Evolutionary conservation across 768 basidiomycete genomes (phyloP).

Genomic region (Dentipellis sp.): DNA sequence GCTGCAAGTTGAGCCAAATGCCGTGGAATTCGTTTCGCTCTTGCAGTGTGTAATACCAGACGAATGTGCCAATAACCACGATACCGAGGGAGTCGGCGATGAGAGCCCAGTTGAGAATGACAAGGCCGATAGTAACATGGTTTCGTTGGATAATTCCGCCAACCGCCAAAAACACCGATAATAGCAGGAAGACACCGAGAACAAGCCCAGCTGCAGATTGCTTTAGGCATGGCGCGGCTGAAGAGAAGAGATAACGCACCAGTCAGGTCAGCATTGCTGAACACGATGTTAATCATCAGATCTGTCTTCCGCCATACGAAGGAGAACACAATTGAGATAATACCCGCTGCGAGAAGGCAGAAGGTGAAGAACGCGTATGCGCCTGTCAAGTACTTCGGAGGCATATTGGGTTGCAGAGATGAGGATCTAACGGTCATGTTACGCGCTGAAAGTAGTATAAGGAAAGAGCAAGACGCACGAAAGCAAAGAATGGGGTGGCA

Average conservation of each 20-base stretch:
- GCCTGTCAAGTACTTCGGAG: conserved; percentile 60
- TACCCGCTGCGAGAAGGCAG: conserved; percentile 61
- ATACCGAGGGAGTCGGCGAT: conserved; percentile 53
- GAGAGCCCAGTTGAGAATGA: conserved; percentile 69
- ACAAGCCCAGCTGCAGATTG: conserved; percentile 50
- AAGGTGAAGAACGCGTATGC: conserved; percentile 68
- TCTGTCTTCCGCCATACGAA: conserved; percentile 62
- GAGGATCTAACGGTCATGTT: background rate
- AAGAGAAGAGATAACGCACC: conserved; percentile 31
- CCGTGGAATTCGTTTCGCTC: conserved; percentile 60
- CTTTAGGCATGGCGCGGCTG: background rate
- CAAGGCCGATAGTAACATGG: conserved; percentile 59
- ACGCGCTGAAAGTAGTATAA: background rate
- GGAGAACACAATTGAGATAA: conserved; percentile 55
- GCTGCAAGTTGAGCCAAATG: conserved; percentile 41
- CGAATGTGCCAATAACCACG: conserved; percentile 54
- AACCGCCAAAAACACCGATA: conserved; percentile 65
- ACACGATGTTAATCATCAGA: conserved; percentile 65
- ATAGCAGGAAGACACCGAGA: conserved; percentile 55
- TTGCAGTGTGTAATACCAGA: conserved; percentile 78
- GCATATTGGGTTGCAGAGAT: conserved; percentile 35
- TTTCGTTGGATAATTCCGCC: conserved; percentile 62
- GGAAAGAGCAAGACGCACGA: background rate
- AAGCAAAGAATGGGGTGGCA: background rate
- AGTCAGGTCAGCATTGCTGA: conserved; percentile 47